A percentile compares a stretch with the other conserved stretches of the same genome.
These are phyloP conservation scores for Nannochloris sp. DNA, from an alignment of 139 green algal genomes.

Conservation along the genomic window DNA sequence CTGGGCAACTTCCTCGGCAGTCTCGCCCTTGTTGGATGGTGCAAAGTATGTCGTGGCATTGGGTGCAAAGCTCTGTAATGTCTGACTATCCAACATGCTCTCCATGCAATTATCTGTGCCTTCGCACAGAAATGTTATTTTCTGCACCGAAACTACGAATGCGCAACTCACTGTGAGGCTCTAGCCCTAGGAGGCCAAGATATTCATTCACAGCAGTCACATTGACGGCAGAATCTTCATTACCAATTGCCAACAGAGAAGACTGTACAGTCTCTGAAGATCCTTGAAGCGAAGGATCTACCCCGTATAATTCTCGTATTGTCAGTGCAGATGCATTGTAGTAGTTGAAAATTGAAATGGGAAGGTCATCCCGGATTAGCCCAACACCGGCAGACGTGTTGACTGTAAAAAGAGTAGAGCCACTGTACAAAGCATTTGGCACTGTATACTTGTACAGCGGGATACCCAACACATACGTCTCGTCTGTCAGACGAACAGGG, in stretches of 20 bases:
- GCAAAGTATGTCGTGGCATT: not conserved
- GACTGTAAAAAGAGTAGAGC: not conserved
- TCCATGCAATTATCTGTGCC: not conserved
- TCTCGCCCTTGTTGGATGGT: not conserved
- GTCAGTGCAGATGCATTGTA: not conserved
- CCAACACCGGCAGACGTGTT: not conserved
- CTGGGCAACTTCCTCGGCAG: not conserved
- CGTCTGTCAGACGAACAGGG: not conserved
- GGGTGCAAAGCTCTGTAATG: not conserved
- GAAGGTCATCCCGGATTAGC: not conserved
- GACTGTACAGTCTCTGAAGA: not conserved
- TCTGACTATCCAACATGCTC: not conserved
- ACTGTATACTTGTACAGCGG: not conserved
- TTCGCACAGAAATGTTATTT: conserved; percentile 4
- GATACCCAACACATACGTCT: not conserved
- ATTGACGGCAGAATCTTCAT: not conserved
- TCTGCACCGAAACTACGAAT: not conserved
- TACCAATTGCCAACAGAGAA: not conserved
- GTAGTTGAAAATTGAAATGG: not conserved
- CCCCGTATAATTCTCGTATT: not conserved
- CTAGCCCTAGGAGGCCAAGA: not conserved
- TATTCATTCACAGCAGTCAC: not conserved
- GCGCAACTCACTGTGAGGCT: not conserved
- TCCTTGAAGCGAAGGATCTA: not conserved
- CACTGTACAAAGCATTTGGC: not conserved